A percentile compares a stretch with the other conserved stretches of the same genome.
Conservation (phyloP, 1,284 basidiomycete genomes). For the Cronartium quercuum region DNA sequence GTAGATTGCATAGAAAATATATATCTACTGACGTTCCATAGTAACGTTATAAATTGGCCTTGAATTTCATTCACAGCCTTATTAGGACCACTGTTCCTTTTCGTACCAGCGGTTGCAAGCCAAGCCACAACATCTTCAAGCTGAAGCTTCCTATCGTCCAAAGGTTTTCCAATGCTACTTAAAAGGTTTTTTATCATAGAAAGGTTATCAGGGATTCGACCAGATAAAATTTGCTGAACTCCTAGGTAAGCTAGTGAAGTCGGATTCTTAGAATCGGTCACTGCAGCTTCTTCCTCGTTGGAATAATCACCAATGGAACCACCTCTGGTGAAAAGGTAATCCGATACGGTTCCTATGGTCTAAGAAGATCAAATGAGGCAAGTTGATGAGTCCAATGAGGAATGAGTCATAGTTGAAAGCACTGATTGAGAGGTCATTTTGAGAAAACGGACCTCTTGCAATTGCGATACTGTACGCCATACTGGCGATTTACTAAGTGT, state of each 20-base stretch:
- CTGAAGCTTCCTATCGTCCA: conserved; percentile 35
- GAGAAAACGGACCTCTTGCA: conserved; percentile 19
- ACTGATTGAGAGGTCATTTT: background rate
- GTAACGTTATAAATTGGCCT: conserved; percentile 35
- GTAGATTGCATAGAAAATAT: background rate
- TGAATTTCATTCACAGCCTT: conserved; percentile 30
- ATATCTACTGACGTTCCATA: conserved; percentile 26
- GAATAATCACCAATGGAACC: background rate
- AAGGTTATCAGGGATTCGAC: conserved; percentile 29
- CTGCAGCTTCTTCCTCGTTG: conserved; percentile 8
- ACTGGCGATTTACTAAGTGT: conserved; percentile 6
- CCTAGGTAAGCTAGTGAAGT: conserved; percentile 23
- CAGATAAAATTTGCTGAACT: conserved; percentile 29
- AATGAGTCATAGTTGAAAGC: background rate
- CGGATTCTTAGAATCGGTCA: conserved; percentile 17
- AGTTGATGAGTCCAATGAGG: background rate
- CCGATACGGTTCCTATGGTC: conserved; percentile 17
- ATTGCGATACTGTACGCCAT: conserved; percentile 27
- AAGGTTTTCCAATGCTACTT: conserved; percentile 14
- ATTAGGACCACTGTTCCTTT: conserved; percentile 14
- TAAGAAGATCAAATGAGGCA: background rate
- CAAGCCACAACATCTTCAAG: conserved; percentile 33
- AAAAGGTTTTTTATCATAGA: conserved; percentile 5
- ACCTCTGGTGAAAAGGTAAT: conserved; percentile 32
- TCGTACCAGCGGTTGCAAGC: conserved; percentile 18